phyloP scores from a whole-genome alignment of 2,329 filamentous ascomycete species.

The Aureobasidium musti region DNA sequence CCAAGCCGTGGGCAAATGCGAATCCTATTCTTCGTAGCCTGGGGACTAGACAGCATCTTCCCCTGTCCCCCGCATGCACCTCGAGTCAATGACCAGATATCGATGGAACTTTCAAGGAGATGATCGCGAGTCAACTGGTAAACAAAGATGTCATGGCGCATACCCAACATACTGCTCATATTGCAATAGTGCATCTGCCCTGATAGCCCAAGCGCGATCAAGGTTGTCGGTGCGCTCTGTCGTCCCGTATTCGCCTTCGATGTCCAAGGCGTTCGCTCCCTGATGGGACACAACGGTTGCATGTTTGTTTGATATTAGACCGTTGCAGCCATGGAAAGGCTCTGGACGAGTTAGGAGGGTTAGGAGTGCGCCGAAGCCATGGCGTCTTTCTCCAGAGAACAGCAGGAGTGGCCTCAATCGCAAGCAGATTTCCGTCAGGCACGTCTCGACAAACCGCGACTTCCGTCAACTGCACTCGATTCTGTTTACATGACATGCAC shows the following conservation, averaged over 20 bases:
- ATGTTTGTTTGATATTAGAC: slow-evolving; percentile 25
- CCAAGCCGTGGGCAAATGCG: slow-evolving; percentile 1
- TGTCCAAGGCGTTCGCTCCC: neutral
- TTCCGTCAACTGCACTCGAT: neutral
- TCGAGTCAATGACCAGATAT: slow-evolving; percentile 5
- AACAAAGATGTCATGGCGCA: slow-evolving; percentile 15
- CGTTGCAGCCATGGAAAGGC: slow-evolving; percentile 23
- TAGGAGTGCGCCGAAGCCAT: neutral
- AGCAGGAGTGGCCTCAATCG: too few relatives aligned
- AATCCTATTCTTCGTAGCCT: neutral
- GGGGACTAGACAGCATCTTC: slow-evolving; percentile 13
- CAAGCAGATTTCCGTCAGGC: neutral
- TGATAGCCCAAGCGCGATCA: neutral
- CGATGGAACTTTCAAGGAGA: slow-evolving; percentile 5
- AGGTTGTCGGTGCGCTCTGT: slow-evolving; percentile 2
- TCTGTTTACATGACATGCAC: slow-evolving; percentile 1
- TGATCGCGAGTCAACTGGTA: slow-evolving; percentile 1
- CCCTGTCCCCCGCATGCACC: slow-evolving; percentile 24
- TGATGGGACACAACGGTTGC: slow-evolving; percentile 16
- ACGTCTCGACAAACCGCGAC: neutral
- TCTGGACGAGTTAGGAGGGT: slow-evolving; percentile 14
- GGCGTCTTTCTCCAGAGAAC: neutral
- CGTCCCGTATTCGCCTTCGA: neutral
- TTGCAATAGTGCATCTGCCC: slow-evolving; percentile 19
- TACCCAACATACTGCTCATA: neutral